Base-by-base conservation (phyloP, 805 yeast genomes). In the Candida nemodendra region DNA sequence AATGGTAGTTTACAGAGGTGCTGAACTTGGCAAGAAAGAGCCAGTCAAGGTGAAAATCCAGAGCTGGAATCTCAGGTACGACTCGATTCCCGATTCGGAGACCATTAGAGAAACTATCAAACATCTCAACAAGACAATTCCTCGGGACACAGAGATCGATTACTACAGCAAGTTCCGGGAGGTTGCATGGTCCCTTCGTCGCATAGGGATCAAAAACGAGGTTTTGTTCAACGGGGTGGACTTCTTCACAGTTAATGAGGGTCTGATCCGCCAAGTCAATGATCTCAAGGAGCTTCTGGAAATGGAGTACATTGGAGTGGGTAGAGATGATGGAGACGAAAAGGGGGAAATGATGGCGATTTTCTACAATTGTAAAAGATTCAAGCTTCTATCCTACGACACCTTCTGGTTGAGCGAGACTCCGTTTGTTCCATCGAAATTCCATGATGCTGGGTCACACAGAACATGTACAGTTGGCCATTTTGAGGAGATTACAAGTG, bases 371-470 rank as follows among this genome's bases (percentile, higher is more conserved):
- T 47, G 47, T 5, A 36, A 59, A 0, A 64, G 63, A 12, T 69
- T 75, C 61, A 51, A 59, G 25, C 45, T 73, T 25, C 36, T 71
- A 5, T 62, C 66, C 9, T 50, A 62, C n/a, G 65, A 68, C 15
- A 69, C 75, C 8, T 65, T 65, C 37, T 78, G 83, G 83, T 57
- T 78, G 11, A 69, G 78, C 44, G 64, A 66, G 13, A 75, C 79
- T 3, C 83, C 83, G 1, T 69, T 66, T 30, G 57, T 50, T n/a
- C 79, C 82, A 1, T 69, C 78, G 12, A 62, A 57, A 26, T 62
- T 53, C 24, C 59, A 64, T 32, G 71, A 66, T 27, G 72, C 75
- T 14, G 66, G 66, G 2, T 61, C 68, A 6, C 55, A 46, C 23
- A 57, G 77, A 45, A 54, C 66, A 11, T 66, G 67, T 18, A 69